Percentiles rank a stretch among this genome's conserved stretches.
These are phyloP conservation scores for Vigna nakashimae DNA, from an alignment of 306 rosid species.

Conservation along the genomic window DNA sequence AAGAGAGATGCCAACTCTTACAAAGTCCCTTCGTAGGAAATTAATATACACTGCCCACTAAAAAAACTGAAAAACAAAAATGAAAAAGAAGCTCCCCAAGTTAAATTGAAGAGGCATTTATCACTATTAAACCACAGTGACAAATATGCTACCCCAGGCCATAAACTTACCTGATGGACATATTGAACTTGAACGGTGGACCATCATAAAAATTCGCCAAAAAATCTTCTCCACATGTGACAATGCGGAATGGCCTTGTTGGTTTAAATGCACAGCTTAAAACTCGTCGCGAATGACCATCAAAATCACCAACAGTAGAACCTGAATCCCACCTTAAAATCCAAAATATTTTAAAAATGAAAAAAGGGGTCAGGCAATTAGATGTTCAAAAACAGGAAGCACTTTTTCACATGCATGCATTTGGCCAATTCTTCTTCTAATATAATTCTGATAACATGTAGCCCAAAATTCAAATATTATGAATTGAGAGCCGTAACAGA, in stretches of 20 bases:
- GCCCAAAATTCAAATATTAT: neutral
- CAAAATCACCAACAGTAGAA: constrained; percentile 94
- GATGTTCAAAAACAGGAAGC: constrained; percentile 10
- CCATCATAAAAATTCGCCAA: constrained; percentile 91
- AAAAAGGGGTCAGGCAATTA: neutral
- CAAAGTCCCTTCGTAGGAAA: constrained; percentile 10
- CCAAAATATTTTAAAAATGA: constrained; percentile 24
- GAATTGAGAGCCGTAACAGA: neutral
- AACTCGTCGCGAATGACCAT: constrained; percentile 94
- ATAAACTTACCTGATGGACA: constrained; percentile 72
- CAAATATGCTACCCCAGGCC: constrained; percentile 23
- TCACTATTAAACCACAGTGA: constrained; percentile 1
- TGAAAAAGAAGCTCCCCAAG: neutral
- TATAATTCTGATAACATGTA: neutral
- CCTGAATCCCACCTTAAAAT: constrained; percentile 94
- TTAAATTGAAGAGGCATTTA: constrained; percentile 1
- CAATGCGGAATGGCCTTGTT: constrained; percentile 95
- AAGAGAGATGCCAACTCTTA: constrained; percentile 4
- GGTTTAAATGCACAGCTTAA: constrained; percentile 91
- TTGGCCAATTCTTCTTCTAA: constrained; percentile 17
- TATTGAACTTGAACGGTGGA: constrained; percentile 92
- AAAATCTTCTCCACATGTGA: constrained; percentile 91
- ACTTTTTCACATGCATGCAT: constrained; percentile 9
- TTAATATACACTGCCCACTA: constrained; percentile 5
- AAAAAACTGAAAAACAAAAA: neutral